Conservation (phyloP, 2,329 filamentous ascomycete species). For the Allantophomopsis cytisporea region DNA sequence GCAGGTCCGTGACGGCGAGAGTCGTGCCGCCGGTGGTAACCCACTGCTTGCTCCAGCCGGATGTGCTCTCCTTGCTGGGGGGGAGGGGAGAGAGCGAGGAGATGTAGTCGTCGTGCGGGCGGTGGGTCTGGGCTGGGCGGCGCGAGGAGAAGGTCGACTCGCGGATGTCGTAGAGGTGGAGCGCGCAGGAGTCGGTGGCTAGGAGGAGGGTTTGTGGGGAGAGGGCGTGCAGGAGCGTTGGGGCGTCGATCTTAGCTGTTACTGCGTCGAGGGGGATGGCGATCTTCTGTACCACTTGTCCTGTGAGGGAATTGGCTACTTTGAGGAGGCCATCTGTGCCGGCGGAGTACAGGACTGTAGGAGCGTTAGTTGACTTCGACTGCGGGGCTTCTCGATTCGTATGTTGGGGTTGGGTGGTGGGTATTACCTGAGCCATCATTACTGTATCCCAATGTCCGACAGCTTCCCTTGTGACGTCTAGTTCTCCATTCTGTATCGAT, state of each 20-base stretch:
- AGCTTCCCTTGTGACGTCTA: slow-evolving; percentile 85
- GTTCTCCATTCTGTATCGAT: slow-evolving; percentile 83
- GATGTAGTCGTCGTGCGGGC: slow-evolving; percentile 86
- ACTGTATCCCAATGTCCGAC: slow-evolving; percentile 66
- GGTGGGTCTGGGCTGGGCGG: slow-evolving; percentile 66
- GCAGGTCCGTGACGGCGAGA: slow-evolving; percentile 76
- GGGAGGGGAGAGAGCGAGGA: slow-evolving; percentile 78
- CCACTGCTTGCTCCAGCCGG: slow-evolving; percentile 88
- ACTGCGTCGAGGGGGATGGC: slow-evolving; percentile 43
- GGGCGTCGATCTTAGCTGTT: slow-evolving; percentile 44
- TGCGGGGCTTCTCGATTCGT: background rate
- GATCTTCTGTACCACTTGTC: slow-evolving; percentile 69
- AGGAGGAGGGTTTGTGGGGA: slow-evolving; percentile 82
- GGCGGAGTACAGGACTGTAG: slow-evolving; percentile 42
- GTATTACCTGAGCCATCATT: slow-evolving; percentile 53
- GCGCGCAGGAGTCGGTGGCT: slow-evolving; percentile 76
- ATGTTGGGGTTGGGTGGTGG: slow-evolving; percentile 27
- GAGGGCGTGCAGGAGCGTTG: slow-evolving; percentile 68
- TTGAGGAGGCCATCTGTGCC: slow-evolving; percentile 46
- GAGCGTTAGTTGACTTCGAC: background rate
- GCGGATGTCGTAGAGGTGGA: slow-evolving; percentile 81
- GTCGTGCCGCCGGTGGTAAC: slow-evolving; percentile 87
- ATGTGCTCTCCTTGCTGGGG: slow-evolving; percentile 66
- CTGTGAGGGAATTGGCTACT: slow-evolving; percentile 41
- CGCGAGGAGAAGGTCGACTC: slow-evolving; percentile 38